Evolutionary conservation across 1,284 basidiomycete genomes (phyloP).

Genomic region (Rhizoctonia solani): DNA sequence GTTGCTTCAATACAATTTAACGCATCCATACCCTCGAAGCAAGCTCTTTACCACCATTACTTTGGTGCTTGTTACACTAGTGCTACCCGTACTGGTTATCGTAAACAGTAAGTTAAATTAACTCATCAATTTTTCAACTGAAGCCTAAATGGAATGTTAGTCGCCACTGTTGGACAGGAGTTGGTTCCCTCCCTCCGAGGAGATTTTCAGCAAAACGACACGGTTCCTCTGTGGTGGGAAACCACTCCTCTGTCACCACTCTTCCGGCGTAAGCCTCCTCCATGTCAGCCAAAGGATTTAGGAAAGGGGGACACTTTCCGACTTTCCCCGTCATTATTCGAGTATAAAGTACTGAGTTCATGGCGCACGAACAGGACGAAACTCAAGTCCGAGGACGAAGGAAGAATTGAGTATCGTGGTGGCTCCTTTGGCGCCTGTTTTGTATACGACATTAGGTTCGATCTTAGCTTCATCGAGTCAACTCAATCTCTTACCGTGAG

Average conservation of each 20-base stretch:
- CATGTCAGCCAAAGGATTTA: conserved; percentile 16
- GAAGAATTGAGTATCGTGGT: conserved; percentile 6
- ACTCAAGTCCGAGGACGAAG: not conserved
- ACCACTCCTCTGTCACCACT: not conserved
- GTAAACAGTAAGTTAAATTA: conserved; percentile 1
- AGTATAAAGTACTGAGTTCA: conserved; percentile 26
- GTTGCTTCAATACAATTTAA: conserved; percentile 5
- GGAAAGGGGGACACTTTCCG: conserved; percentile 15
- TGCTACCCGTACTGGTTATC: conserved; percentile 4
- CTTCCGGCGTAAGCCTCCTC: conserved; percentile 3
- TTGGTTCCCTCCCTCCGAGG: conserved; percentile 7
- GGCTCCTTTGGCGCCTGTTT: conserved; percentile 2
- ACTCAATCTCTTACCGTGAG: conserved; percentile 12
- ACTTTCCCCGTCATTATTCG: conserved; percentile 7
- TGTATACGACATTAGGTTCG: conserved; percentile 7
- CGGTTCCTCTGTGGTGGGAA: conserved; percentile 5
- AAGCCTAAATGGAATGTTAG: not conserved
- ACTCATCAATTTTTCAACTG: not conserved
- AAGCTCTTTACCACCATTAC: not conserved
- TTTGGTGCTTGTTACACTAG: not conserved
- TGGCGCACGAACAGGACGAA: not conserved
- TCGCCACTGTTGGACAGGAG: conserved; percentile 8
- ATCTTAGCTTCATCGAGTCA: not conserved
- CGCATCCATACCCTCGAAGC: conserved; percentile 7
- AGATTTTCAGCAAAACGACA: conserved; percentile 1